These are phyloP conservation scores for Amyloporia xantha DNA, from an alignment of 768 basidiomycete species.

Conservation along the genomic window DNA sequence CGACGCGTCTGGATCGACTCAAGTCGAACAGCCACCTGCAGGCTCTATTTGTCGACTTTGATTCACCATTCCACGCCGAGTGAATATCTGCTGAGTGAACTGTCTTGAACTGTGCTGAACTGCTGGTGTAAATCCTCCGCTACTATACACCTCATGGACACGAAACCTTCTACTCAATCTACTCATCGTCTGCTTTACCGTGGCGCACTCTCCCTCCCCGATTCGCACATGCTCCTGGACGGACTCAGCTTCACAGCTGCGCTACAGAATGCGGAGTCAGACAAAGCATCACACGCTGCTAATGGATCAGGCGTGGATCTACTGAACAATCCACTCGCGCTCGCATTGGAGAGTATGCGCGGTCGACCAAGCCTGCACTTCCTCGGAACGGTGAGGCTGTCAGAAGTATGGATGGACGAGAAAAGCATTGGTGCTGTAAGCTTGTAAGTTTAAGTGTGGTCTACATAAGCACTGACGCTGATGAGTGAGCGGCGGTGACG, in stretches of 20 bases:
- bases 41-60: not conserved
- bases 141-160: not conserved
- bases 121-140: too few relatives aligned
- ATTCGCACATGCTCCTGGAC: conserved; percentile 65
- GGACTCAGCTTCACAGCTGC: conserved; percentile 56
- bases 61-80: not conserved
- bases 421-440: conserved; percentile 35
- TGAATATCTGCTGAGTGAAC: too few relatives aligned
- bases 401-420: conserved; percentile 55
- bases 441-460: conserved; percentile 39
- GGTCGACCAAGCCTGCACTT: conserved; percentile 59
- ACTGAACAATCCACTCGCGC: conserved; percentile 60
- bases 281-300: not conserved
- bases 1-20: not conserved
- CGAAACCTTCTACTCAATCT: conserved; percentile 2
- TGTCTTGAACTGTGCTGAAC: too few relatives aligned
- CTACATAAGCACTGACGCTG: not conserved
- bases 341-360: conserved; percentile 77
- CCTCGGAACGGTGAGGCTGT: conserved; percentile 44
- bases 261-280: not conserved
- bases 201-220: conserved; percentile 66
- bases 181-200: conserved; percentile 63
- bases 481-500: not conserved
- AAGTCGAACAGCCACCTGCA: not conserved
- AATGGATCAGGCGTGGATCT: conserved; percentile 25